Evolutionary conservation across 306 rosid genomes (phyloP).

Genomic region (Vicia villosa): DNA sequence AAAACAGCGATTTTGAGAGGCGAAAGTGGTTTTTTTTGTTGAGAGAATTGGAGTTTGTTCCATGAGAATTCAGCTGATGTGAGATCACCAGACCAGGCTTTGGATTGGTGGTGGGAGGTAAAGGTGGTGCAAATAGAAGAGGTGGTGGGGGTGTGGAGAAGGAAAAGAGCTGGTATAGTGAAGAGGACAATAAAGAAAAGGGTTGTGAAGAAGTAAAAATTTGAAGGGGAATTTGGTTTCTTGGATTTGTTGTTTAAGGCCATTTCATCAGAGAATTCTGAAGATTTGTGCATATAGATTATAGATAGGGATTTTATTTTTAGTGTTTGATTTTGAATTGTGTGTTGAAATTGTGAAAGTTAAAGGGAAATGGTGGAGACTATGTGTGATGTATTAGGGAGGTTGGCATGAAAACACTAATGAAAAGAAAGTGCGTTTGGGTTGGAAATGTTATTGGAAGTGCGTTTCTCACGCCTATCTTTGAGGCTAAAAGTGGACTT

Average conservation of each 20-base stretch:
- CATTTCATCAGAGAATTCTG: conserved; percentile 28
- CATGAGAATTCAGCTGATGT: conserved; percentile 62
- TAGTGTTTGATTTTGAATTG: background rate
- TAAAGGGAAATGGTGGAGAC: background rate
- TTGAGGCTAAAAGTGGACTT: conserved; percentile 32
- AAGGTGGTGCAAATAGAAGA: conserved; percentile 59
- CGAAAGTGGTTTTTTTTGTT: conserved; percentile 37
- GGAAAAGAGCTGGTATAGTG: conserved; percentile 55
- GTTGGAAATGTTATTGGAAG: conserved; percentile 33
- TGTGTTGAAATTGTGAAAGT: conserved; percentile 24
- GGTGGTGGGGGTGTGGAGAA: conserved; percentile 63
- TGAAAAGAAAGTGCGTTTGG: conserved; percentile 33
- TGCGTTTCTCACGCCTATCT: conserved; percentile 64
- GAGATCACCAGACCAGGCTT: conserved; percentile 70
- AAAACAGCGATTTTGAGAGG: conserved; percentile 77
- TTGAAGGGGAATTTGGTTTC: conserved; percentile 46
- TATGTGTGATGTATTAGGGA: background rate
- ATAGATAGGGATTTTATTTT: too few relatives aligned
- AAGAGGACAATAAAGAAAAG: conserved; percentile 75
- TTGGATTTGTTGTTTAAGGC: conserved; percentile 48
- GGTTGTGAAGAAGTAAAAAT: conserved; percentile 61
- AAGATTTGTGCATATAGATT: conserved; percentile 31
- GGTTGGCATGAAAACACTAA: conserved; percentile 33
- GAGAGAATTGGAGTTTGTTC: conserved; percentile 63
- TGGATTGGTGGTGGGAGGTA: conserved; percentile 34